Conservation (phyloP, 2,329 filamentous ascomycete genomes). For the Fusarium sp. region DNA sequence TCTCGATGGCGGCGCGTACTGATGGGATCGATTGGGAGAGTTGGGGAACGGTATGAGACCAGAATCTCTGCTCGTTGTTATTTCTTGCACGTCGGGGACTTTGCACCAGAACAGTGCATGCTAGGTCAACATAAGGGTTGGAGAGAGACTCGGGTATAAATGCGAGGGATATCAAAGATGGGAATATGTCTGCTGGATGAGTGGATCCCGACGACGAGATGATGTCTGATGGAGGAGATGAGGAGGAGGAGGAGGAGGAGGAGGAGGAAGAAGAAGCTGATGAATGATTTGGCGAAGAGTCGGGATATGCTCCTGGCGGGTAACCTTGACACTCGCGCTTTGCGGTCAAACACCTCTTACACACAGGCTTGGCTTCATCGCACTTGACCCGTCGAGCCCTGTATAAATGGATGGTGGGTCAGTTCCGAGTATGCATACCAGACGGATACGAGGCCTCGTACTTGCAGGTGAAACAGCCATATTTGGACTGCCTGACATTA, state of each 20-base stretch:
- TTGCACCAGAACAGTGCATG: constrained; percentile 22
- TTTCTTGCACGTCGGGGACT: constrained; percentile 37
- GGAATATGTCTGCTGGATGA: not conserved
- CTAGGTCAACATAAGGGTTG: constrained; percentile 24
- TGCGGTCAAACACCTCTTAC: constrained; percentile 30
- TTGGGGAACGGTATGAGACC: constrained; percentile 36
- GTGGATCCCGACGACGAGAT: not conserved
- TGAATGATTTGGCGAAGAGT: not conserved
- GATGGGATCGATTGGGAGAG: constrained; percentile 29
- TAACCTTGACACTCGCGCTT: constrained; percentile 31
- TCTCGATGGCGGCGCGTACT: constrained; percentile 35
- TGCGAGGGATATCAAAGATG: not conserved
- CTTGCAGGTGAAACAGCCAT: constrained; percentile 45
- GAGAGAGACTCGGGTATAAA: not conserved
- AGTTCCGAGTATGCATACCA: not conserved
- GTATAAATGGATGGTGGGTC: not conserved
- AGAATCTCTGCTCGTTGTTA: constrained; percentile 29
- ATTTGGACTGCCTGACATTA: constrained; percentile 44
- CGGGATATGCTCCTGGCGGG: constrained; percentile 12
- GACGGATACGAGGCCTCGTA: constrained; percentile 3
- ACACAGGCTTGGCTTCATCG: constrained; percentile 38
- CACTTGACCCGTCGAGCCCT: constrained; percentile 43
- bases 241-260: not conserved
- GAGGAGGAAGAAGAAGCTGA: not conserved
- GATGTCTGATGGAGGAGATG: not conserved